Evolutionary conservation across 2,329 filamentous ascomycete genomes (phyloP).

Genomic region (Annulohypoxylon truncatum): DNA sequence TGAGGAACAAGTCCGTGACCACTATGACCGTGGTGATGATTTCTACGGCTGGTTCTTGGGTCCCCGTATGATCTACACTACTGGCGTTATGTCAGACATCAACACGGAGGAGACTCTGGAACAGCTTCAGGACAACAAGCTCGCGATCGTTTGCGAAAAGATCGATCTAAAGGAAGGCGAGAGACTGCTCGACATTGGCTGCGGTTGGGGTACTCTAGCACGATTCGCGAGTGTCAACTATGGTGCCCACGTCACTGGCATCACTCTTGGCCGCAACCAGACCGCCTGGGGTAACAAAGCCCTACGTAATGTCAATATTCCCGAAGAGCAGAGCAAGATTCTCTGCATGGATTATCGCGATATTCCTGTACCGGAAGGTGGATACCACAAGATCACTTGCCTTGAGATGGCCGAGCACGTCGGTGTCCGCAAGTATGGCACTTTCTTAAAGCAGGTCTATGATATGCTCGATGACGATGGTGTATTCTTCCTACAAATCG

Average conservation of each 20-base stretch:
- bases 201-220: constrained; percentile 96
- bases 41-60: constrained; percentile 99
- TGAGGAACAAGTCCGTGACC: constrained; percentile 96
- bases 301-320: constrained; percentile 82
- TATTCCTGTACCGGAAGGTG: constrained; percentile 80
- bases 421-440: constrained; percentile 86
- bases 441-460: constrained; percentile 87
- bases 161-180: constrained; percentile 86
- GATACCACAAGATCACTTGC: constrained; percentile 95
- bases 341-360: constrained; percentile 98
- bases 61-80: constrained; percentile 98
- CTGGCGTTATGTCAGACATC: constrained; percentile 90
- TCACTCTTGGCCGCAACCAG: constrained; percentile 96
- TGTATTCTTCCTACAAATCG: constrained; percentile 94
- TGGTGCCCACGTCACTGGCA: constrained; percentile 84
- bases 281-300: constrained; percentile 96
- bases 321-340: constrained; percentile 90
- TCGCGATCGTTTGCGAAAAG: constrained; percentile 95
- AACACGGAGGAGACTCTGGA: constrained; percentile 90
- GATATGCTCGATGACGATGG: constrained; percentile 98
- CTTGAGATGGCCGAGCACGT: constrained; percentile 99
- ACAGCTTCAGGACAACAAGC: constrained; percentile 97
- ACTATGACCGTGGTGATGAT: constrained; percentile 98
- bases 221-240: constrained; percentile 95
- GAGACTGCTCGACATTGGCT: constrained; percentile 91